phyloP scores from a whole-genome alignment of 768 basidiomycete species.

The Botryobasidium botryosum region DNA sequence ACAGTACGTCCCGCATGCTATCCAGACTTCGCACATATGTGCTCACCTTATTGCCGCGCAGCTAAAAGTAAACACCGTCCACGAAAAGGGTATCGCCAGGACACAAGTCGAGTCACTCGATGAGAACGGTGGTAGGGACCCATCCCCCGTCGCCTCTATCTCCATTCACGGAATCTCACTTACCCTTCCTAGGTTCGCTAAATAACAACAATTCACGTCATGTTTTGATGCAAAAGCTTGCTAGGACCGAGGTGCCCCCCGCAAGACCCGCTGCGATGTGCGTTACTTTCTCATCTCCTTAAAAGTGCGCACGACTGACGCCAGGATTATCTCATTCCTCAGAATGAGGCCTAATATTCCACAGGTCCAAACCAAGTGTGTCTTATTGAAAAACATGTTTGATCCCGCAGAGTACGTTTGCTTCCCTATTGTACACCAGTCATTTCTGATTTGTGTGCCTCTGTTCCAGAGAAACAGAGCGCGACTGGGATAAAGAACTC shows the following conservation, averaged over 20 bases:
- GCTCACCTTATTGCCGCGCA: conserved; percentile 19
- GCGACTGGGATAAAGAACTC: conserved; percentile 92
- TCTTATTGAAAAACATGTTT: conserved; percentile 92
- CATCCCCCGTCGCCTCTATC: not conserved
- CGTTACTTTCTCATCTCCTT: not conserved
- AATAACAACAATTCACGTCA: conserved; percentile 96
- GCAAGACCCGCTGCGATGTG: conserved; percentile 6
- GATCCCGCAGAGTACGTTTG: conserved; percentile 76
- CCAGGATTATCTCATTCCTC: conserved; percentile 3
- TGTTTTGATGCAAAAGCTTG: conserved; percentile 99
- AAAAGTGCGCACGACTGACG: not conserved
- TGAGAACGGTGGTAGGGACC: conserved; percentile 62
- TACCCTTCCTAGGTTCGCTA: conserved; percentile 49
- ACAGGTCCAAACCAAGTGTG: conserved; percentile 68
- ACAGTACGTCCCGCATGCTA: conserved; percentile 36
- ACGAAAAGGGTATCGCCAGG: conserved; percentile 61
- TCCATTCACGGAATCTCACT: conserved; percentile 9
- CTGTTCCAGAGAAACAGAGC: conserved; percentile 66
- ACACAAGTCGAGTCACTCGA: conserved; percentile 61
- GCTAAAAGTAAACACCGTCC: conserved; percentile 83
- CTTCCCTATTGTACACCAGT: conserved; percentile 2
- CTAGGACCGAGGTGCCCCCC: conserved; percentile 44
- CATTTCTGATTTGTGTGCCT: conserved; percentile 7
- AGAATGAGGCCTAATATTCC: conserved; percentile 69
- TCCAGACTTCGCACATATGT: not conserved